These are phyloP conservation scores for Drechslerella coelobrocha DNA, from an alignment of 2,329 filamentous ascomycete genomes.

Conservation along the genomic window DNA sequence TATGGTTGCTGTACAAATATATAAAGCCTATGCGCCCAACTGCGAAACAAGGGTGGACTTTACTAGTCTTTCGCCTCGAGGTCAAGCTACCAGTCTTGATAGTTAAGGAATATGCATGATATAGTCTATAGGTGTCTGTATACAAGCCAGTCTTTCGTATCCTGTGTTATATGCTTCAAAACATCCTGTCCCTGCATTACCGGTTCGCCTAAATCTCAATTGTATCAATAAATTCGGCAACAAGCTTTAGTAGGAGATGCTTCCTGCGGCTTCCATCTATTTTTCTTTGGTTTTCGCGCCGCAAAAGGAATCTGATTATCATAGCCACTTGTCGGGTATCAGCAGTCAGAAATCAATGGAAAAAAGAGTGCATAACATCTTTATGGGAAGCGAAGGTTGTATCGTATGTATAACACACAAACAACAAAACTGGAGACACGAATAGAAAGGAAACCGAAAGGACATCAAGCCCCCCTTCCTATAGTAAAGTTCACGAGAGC, in stretches of 20 bases:
- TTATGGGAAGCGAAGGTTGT: constrained; percentile 23
- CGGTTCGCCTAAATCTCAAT: no score
- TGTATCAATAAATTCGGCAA: neutral
- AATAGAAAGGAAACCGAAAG: constrained; percentile 38
- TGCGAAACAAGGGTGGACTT: no score
- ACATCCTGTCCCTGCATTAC: no score
- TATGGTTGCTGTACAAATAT: no score
- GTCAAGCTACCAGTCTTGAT: no score
- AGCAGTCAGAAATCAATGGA: neutral
- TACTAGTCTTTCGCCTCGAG: no score
- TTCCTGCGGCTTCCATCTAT: neutral
- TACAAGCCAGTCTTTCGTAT: no score
- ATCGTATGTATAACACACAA: neutral
- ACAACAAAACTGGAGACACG: constrained; percentile 4
- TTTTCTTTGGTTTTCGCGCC: neutral
- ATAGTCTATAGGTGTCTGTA: no score
- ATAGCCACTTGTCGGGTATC: constrained; percentile 16
- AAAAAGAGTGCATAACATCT: constrained; percentile 22
- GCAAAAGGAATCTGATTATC: neutral
- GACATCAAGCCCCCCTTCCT: constrained; percentile 36
- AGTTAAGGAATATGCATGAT: no score
- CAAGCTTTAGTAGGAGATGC: neutral
- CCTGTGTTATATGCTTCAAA: no score
- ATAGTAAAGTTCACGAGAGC: neutral
- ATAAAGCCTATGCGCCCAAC: no score